Percentiles rank a stretch among this genome's conserved stretches.
These are phyloP conservation scores for Candida khao-thaluensis DNA, from an alignment of 805 yeast species.

Conservation along the genomic window DNA sequence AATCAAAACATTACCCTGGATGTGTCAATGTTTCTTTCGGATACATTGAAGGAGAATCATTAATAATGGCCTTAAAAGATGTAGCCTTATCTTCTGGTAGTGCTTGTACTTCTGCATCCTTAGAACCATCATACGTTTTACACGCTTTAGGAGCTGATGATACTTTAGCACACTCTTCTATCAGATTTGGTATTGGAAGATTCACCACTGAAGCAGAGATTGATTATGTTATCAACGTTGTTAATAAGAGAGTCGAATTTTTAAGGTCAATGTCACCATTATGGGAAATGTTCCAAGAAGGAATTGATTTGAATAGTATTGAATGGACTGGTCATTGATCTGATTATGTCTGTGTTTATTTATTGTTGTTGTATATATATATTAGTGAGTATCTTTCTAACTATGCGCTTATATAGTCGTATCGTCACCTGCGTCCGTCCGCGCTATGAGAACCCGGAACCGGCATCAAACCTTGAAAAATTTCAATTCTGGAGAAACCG, in stretches of 20 bases:
- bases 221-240: conserved; percentile 89
- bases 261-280: conserved; percentile 90
- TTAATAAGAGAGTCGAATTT: conserved; percentile 84
- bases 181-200: conserved; percentile 95
- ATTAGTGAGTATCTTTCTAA: too few relatives aligned
- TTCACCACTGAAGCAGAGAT: conserved; percentile 96
- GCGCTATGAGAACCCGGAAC: too few relatives aligned
- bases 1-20: conserved; percentile 64
- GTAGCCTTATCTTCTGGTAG: conserved; percentile 96
- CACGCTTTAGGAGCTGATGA: conserved; percentile 98
- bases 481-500: conserved; percentile 3
- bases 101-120: conserved; percentile 97
- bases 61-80: conserved; percentile 95
- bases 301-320: conserved; percentile 88
- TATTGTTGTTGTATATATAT: conserved; percentile 4
- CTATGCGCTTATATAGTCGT: background rate
- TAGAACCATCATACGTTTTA: conserved; percentile 95
- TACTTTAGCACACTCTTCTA: conserved; percentile 97
- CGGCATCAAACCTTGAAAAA: conserved; percentile 1
- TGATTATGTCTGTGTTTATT: conserved; percentile 1
- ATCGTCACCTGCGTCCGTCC: too few relatives aligned
- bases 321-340: conserved; percentile 97
- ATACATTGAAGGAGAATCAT: conserved; percentile 95
- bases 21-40: conserved; percentile 97
- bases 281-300: conserved; percentile 99